Percentiles rank a stretch among this genome's conserved stretches.
Evolutionary conservation across 192 early-diverging fungal species (phyloP).

Genomic region (Backusella sp.): DNA sequence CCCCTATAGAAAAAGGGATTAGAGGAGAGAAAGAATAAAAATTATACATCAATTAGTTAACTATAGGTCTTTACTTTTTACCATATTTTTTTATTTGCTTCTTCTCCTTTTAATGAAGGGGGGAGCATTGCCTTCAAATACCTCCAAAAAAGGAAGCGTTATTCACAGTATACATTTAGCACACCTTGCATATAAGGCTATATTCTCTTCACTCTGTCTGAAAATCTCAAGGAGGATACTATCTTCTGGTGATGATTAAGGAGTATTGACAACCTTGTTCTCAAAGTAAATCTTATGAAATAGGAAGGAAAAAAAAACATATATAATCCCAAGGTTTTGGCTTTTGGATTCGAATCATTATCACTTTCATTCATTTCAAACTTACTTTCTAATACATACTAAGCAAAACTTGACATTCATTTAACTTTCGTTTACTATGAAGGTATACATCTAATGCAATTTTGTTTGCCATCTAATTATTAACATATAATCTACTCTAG

Average conservation of each 20-base stretch:
- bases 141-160: neutral
- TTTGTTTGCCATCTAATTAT: neutral
- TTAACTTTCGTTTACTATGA: constrained; percentile 11
- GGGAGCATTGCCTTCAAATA: neutral
- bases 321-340: neutral
- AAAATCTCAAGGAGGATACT: neutral
- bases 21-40: neutral
- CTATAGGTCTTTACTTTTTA: neutral
- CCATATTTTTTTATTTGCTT: neutral
- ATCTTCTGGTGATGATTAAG: neutral
- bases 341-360: constrained; percentile 1
- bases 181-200: neutral
- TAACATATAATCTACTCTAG: neutral
- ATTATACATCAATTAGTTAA: neutral
- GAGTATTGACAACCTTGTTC: neutral
- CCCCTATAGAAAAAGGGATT: neutral
- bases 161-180: neutral
- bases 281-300: neutral
- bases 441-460: neutral
- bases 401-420: constrained; percentile 9
- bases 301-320: neutral
- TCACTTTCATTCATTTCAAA: constrained; percentile 6
- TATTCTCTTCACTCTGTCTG: neutral
- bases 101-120: constrained; percentile 1
- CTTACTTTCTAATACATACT: neutral